Base-by-base conservation (phyloP, 495 filamentous ascomycete genomes). In the Mytilinidion resinicola region DNA sequence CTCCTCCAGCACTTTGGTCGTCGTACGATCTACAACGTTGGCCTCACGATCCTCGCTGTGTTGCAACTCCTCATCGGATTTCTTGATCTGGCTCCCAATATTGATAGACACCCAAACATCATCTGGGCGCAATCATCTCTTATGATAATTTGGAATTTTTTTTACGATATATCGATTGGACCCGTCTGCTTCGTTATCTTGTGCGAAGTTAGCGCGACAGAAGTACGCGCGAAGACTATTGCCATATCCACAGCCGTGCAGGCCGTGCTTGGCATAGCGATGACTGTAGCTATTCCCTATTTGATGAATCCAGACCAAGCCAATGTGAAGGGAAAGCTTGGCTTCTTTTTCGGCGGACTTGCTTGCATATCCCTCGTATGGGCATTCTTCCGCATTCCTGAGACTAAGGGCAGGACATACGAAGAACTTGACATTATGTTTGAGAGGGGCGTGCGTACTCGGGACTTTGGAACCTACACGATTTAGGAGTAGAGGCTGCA, bases 261-360 rank as follows among this genome's bases (percentile, higher is more conserved):
- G 55, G 77, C 80, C 0, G 59, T 83, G 0, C 68, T 84, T 37
- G 80, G 80, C 1, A 84, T 85, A 42, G 71, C 77, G 9, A 84
- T 83, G 72, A 83, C 80, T 5, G 76, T 88, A 11, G 79, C 79
- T 0, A 82, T 85, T 49, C 60, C 53, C 0, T 85, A 87, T 57
- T 80, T 86, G 78, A 77, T 88, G 44, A 87, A 86, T 59, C 81
- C 82, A 1, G 79, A 84, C 47, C 73, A 82, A 25, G 84, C 77
- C 20, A 80, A 87, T 57, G 72, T 84, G 72, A 76, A 78, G 51
- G 83, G 83, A 1, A 86, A 88, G 65, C 71, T 85, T 0, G 85
- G 84, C 0, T 88, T 87, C 62, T 82, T 87, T 65, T 88, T 83
- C 65, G 83, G 80, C 12, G 83, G 81, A 0, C 63, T 83, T 4